Percentiles rank a stretch among this genome's conserved stretches.
phyloP scores from a whole-genome alignment of 345 rosid genomes.

The Triadica sebifera region DNA sequence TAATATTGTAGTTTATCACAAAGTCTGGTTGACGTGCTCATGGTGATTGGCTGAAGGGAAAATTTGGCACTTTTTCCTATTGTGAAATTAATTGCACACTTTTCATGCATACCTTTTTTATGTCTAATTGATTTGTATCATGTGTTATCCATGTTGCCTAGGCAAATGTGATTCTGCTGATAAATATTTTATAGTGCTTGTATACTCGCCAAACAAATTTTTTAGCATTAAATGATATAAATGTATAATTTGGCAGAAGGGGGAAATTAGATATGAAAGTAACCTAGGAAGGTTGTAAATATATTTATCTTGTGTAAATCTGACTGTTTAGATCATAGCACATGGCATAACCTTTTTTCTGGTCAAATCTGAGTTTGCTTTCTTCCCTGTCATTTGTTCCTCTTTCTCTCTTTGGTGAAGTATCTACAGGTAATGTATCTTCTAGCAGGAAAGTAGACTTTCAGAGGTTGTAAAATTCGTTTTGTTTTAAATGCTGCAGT shows the following conservation, averaged over 20 bases:
- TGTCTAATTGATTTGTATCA: constrained; percentile 2
- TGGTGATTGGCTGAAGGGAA: neutral
- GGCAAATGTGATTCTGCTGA: neutral
- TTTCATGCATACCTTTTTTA: neutral
- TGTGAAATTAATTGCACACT: neutral
- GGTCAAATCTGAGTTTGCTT: neutral
- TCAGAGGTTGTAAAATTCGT: constrained; percentile 10
- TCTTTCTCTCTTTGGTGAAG: neutral
- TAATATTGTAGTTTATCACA: neutral
- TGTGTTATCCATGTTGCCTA: neutral
- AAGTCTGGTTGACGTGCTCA: neutral
- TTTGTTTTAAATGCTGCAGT: constrained; percentile 53
- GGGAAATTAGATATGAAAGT: neutral
- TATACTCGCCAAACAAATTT: neutral
- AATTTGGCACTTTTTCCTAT: neutral
- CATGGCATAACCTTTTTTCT: no score
- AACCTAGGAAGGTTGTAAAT: neutral
- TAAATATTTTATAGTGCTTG: neutral
- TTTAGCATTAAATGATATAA: neutral
- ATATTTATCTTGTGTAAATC: neutral
- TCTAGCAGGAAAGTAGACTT: neutral
- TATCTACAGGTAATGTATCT: neutral
- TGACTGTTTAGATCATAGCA: no score
- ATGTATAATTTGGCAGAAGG: neutral
- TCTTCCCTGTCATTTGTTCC: neutral